These are phyloP conservation scores for Lepiota venenata DNA, from an alignment of 768 basidiomycete genomes.

Conservation along the genomic window DNA sequence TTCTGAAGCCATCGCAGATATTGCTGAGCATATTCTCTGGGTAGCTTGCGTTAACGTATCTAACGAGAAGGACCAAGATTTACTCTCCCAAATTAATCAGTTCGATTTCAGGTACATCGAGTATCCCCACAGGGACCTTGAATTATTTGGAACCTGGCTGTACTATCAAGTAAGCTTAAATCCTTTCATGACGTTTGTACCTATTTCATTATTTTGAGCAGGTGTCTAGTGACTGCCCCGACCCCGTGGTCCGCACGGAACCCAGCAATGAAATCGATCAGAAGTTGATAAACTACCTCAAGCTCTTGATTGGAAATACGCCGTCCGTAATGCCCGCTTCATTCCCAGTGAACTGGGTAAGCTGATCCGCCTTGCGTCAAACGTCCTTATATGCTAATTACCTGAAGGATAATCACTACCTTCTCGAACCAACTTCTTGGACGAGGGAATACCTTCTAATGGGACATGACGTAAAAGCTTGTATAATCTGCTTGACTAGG, in stretches of 20 bases:
- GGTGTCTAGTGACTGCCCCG: background rate
- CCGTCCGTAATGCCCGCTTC: background rate
- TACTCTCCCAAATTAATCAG: background rate
- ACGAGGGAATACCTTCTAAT: background rate
- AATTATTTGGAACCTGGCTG: background rate
- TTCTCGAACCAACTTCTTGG: background rate
- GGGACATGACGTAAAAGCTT: background rate
- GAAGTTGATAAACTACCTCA: background rate
- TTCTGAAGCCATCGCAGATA: background rate
- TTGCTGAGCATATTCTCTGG: background rate
- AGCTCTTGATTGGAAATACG: background rate
- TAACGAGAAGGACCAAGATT: background rate
- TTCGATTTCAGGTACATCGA: background rate
- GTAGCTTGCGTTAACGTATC: background rate
- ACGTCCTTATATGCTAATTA: too few relatives aligned
- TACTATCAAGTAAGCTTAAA: background rate
- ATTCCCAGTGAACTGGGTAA: background rate
- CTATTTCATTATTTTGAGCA: background rate
- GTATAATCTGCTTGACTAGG: too few relatives aligned
- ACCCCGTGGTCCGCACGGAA: background rate
- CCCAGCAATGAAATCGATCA: background rate
- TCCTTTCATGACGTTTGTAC: background rate
- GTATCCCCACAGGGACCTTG: background rate
- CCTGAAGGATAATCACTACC: background rate
- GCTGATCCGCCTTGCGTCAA: background rate